phyloP scores from a whole-genome alignment of 352 stramenopile genomes.

The Aphanomyces astaci region DNA sequence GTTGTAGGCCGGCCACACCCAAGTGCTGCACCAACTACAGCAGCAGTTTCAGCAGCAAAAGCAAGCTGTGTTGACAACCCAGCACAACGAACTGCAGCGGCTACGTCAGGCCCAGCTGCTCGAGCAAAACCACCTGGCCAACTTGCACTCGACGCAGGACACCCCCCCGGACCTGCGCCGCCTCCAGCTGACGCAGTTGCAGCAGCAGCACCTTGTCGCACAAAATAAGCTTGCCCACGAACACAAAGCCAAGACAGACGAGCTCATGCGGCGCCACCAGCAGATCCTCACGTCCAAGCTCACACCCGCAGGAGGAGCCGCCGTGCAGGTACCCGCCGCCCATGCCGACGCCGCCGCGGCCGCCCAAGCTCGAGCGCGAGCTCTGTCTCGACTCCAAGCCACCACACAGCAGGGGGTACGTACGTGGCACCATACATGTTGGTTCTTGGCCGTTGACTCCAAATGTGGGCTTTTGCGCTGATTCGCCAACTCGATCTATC shows the following conservation, averaged over 20 bases:
- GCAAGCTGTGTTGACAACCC: conserved; percentile 57
- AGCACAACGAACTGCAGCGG: conserved; percentile 73
- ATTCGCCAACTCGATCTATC: too few species aligned
- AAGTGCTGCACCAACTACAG: conserved; percentile 34
- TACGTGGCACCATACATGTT: too few species aligned
- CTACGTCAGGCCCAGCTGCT: conserved; percentile 65
- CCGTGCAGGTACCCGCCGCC: too few species aligned
- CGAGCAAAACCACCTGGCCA: conserved; percentile 63
- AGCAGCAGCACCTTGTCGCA: conserved; percentile 64
- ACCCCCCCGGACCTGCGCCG: conserved; percentile 49
- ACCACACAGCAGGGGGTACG: too few species aligned
- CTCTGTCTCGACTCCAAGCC: background rate
- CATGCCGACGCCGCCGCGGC: conserved; percentile 35
- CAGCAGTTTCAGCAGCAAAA: conserved; percentile 76
- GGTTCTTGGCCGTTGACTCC: too few species aligned
- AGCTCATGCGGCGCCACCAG: conserved; percentile 70
- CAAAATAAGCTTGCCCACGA: conserved; percentile 55
- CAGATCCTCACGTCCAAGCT: conserved; percentile 52
- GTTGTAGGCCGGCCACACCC: conserved; percentile 15
- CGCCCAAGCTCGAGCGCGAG: conserved; percentile 20
- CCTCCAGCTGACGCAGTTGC: conserved; percentile 61
- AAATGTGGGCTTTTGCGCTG: too few species aligned
- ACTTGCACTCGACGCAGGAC: conserved; percentile 61
- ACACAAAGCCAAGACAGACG: conserved; percentile 72
- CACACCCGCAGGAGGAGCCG: conserved; percentile 20